Evolutionary conservation across 192 early-diverging fungal species (phyloP).

Genomic region (Entrophospora sp.): DNA sequence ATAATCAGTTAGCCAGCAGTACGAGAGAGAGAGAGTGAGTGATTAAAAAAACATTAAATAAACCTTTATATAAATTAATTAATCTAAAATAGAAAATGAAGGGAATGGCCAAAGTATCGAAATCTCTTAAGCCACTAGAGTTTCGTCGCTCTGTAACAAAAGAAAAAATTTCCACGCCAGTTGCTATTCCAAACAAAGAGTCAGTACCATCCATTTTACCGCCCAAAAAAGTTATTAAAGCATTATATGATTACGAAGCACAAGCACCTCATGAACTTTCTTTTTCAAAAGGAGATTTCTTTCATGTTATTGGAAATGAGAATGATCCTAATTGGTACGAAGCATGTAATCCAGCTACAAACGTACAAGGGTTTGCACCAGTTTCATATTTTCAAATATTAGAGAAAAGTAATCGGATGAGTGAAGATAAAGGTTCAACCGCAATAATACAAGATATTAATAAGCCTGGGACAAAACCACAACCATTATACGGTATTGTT

Average conservation of each 20-base stretch:
- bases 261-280: conserved; percentile 53
- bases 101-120: conserved; percentile 4
- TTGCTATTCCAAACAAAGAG: conserved; percentile 3
- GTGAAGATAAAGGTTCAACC: background rate
- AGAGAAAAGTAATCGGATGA: conserved; percentile 33
- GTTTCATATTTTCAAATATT: conserved; percentile 65
- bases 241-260: conserved; percentile 57
- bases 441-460: no score
- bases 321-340: conserved; percentile 65
- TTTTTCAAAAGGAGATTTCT: conserved; percentile 69
- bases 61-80: no score
- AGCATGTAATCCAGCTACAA: conserved; percentile 63
- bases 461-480: conserved; percentile 31
- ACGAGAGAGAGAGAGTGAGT: no score
- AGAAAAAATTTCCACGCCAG: conserved; percentile 15
- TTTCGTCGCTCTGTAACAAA: conserved; percentile 16
- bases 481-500: conserved; percentile 58
- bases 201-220: conserved; percentile 25
- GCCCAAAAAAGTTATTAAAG: conserved; percentile 70
- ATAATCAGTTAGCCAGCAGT: no score
- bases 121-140: conserved; percentile 12
- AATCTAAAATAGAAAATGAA: conserved; percentile 6
- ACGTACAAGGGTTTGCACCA: conserved; percentile 62
- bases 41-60: no score
- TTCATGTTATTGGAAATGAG: conserved; percentile 65